phyloP scores from a whole-genome alignment of 2,329 filamentous ascomycete species.

The Epicoccum sorghinum region DNA sequence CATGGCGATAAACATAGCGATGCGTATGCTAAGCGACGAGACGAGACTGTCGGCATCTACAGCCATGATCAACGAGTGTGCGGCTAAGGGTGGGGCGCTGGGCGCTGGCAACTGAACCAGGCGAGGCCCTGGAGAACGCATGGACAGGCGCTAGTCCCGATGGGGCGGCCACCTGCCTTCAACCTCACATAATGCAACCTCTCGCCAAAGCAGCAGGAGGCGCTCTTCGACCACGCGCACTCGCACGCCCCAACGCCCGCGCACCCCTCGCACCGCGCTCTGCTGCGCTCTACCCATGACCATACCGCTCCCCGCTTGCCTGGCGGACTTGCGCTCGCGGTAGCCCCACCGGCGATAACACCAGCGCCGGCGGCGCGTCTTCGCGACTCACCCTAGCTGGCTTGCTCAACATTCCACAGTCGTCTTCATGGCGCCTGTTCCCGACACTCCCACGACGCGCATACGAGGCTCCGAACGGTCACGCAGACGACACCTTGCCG shows the following conservation, averaged over 20 bases:
- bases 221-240: conserved; percentile 18
- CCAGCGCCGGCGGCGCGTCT: conserved; percentile 41
- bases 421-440: conserved; percentile 44
- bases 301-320: conserved; percentile 23
- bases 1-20: not conserved
- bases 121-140: not conserved
- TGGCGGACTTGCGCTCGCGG: conserved; percentile 37
- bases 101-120: not conserved
- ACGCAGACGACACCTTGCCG: conserved; percentile 41
- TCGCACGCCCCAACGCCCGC: conserved; percentile 29
- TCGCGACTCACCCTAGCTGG: conserved; percentile 34
- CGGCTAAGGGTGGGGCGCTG: conserved; percentile 8
- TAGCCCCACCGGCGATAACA: conserved; percentile 30
- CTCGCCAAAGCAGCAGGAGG: conserved; percentile 13
- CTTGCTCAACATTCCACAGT: conserved; percentile 32
- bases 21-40: too few relatives aligned
- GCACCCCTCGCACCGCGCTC: conserved; percentile 16
- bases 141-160: not conserved
- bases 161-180: conserved; percentile 1
- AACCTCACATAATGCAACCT: conserved; percentile 23
- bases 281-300: conserved; percentile 29
- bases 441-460: conserved; percentile 45
- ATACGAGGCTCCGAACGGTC: conserved; percentile 43
- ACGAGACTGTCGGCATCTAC: too few relatives aligned
- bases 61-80: not conserved